A percentile compares a stretch with the other conserved stretches of the same genome.
These are phyloP conservation scores for Capsicum rhomboideum DNA, from an alignment of 257 asterid species.

Conservation along the genomic window DNA sequence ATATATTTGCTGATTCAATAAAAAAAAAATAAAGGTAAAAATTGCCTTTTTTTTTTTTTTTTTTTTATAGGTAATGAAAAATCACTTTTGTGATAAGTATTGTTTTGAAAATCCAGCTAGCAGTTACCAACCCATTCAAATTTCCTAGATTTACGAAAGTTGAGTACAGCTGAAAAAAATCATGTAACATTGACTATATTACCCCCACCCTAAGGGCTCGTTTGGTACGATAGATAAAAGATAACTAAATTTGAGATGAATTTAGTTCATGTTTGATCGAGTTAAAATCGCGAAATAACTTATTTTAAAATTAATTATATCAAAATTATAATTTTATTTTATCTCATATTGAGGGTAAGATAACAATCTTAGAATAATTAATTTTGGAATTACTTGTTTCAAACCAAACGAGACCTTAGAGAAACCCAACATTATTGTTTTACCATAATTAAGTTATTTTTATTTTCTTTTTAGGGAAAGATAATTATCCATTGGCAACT, in stretches of 20 bases:
- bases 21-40: too few species aligned
- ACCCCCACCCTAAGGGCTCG: not conserved
- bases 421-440: too few species aligned
- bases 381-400: too few species aligned
- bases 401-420: too few species aligned
- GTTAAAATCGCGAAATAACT: too few species aligned
- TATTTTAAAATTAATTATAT: too few species aligned
- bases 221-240: too few species aligned
- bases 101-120: not conserved
- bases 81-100: not conserved
- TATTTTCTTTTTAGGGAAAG: not conserved
- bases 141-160: not conserved
- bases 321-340: too few species aligned
- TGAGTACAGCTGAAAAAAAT: not conserved
- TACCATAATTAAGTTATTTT: not conserved
- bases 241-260: too few species aligned
- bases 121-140: constrained; percentile 1
- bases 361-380: too few species aligned
- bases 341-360: too few species aligned
- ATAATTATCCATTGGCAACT: not conserved
- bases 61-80: not conserved
- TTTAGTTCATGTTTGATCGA: too few species aligned
- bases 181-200: not conserved
- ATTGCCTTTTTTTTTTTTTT: not conserved
- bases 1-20: not conserved